Percentiles rank a stretch among this genome's conserved stretches.
These are phyloP conservation scores for Laguncularia racemosa DNA, from an alignment of 345 rosid species.

Conservation along the genomic window DNA sequence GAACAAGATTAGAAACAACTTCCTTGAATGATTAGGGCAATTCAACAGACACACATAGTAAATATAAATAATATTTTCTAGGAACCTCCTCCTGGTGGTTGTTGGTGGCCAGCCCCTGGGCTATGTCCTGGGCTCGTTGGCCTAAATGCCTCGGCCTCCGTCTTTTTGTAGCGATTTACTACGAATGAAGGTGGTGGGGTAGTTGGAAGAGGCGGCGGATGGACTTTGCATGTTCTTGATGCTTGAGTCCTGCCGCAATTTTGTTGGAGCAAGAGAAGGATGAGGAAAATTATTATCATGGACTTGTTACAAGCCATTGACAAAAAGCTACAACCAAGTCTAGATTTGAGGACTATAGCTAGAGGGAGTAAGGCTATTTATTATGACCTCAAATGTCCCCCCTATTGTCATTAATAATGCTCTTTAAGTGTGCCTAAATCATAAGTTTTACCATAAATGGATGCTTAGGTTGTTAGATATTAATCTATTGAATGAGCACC, in stretches of 20 bases:
- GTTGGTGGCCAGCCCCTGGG: constrained; percentile 34
- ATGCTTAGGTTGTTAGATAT: constrained; percentile 4
- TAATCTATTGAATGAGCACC: constrained; percentile 12
- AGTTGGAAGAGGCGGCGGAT: constrained; percentile 11
- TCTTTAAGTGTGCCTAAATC: constrained; percentile 6
- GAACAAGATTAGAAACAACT: too few species aligned
- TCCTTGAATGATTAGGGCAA: too few species aligned
- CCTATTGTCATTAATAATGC: not conserved
- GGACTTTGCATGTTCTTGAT: constrained; percentile 3
- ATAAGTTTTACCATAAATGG: constrained; percentile 20
- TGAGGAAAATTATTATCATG: not conserved
- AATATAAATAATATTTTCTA: not conserved
- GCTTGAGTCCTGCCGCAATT: too few species aligned
- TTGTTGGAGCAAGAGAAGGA: too few species aligned
- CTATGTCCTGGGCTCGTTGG: constrained; percentile 47
- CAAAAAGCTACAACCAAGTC: too few species aligned
- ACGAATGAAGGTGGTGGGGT: constrained; percentile 5
- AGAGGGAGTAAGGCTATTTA: constrained; percentile 15
- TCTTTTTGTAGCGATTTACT: constrained; percentile 21
- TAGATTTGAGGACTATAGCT: not conserved
- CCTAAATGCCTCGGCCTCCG: constrained; percentile 20
- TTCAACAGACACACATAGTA: too few species aligned
- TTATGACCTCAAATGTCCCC: constrained; percentile 16
- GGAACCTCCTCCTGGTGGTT: constrained; percentile 17
- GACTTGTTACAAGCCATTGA: not conserved